Base-by-base conservation (phyloP, 495 filamentous ascomycete species). In the Podospora appendiculata region DNA sequence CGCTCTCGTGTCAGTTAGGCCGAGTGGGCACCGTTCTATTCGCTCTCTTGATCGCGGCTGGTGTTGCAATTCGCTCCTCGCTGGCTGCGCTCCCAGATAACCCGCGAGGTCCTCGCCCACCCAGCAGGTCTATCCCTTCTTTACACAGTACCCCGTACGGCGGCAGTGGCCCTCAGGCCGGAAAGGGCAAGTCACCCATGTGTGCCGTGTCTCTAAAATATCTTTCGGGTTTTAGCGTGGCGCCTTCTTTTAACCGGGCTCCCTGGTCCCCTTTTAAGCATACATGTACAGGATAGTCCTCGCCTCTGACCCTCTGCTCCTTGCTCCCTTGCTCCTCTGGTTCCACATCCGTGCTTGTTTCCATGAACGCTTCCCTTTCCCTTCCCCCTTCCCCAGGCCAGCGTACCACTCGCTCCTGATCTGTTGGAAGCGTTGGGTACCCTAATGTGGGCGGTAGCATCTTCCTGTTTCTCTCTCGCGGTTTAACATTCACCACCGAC, bases 201-300 rank as follows among this genome's bases (percentile, higher is more conserved):
- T 44, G 57, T 50, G 53, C 43, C 57, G 17, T 56, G 51, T 52
- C 51, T 52, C 48, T 49, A 41, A 54, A 54, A 52, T 57, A 49
- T 52, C 54, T 42, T 19, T 51, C 51, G 53, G 49, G 54, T 45
- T 47, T 57, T 57, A 54, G 47, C 51, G 53, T 36, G 50, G 44
- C 48, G 55, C 43, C 44, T 47, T 56, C 48, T 56, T 57, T 60
- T 55, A 60, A 54, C 58, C 58, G 58, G 58, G 51, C 40, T 49
- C 41, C 41, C 52, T 52, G 33, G 45, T 52, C 41, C 47, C 59
- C 46, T 51, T 56, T 54, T 53, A 58, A 57, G 49, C 54, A 58
- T 50, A 46, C 40, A 32, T 11, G 36, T 42, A 32, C 25, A 25
- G 25, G 25, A 25, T 25, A 25, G 25, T 25, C 25, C 25, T 25